These are phyloP conservation scores for Botrytis fragariae DNA, from an alignment of 2,329 filamentous ascomycete genomes.

Conservation along the genomic window DNA sequence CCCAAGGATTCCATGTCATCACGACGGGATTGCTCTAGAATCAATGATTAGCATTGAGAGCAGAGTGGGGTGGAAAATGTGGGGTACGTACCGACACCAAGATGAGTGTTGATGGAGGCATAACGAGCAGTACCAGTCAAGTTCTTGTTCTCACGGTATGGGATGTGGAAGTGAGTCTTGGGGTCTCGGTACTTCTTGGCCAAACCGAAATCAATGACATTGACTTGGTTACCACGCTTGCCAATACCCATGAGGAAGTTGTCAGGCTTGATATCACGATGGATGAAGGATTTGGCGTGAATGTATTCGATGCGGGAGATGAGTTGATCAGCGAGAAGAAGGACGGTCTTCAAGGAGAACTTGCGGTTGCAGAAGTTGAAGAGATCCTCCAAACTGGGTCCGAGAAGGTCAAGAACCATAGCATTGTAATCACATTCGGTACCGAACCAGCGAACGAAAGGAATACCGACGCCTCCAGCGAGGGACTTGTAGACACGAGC, in stretches of 20 bases:
- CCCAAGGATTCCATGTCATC: conserved; percentile 99
- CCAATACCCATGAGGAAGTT: conserved; percentile 99
- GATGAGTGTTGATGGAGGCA: conserved; percentile 97
- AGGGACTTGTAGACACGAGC: conserved; percentile 89
- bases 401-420: conserved; percentile 97
- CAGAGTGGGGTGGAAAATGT: neutral
- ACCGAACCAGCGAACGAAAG: conserved; percentile 98
- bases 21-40: conserved; percentile 88
- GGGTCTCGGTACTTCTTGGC: conserved; percentile 99
- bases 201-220: conserved; percentile 97
- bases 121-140: conserved; percentile 97
- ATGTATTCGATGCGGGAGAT: conserved; percentile 99
- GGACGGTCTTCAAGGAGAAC: conserved; percentile 97
- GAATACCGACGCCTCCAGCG: conserved; percentile 94
- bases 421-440: conserved; percentile 99
- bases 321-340: conserved; percentile 93
- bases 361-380: conserved; percentile 99
- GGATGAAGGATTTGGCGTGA: conserved; percentile 98
- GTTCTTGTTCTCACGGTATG: conserved; percentile 99
- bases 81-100: conserved; percentile 73
- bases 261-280: conserved; percentile 99
- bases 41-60: conserved; percentile 34
- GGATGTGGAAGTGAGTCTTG: conserved; percentile 99
- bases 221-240: conserved; percentile 98
- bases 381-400: conserved; percentile 91